Evolutionary conservation across 768 basidiomycete genomes (phyloP).

Genomic region (Suillus discolor): DNA sequence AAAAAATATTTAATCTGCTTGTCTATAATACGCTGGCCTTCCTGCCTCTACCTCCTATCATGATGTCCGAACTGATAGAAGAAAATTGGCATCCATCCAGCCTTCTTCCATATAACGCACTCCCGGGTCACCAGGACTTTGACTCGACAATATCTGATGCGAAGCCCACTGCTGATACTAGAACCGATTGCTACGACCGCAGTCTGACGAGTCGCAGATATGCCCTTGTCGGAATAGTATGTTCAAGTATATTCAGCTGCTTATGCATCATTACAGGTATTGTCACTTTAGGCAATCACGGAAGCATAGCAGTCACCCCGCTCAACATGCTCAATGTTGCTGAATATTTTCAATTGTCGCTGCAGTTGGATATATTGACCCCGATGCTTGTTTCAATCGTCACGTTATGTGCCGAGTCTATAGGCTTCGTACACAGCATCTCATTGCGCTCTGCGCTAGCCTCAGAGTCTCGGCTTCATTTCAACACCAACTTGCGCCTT

Average conservation of each 20-base stretch:
- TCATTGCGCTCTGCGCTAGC: constrained; percentile 31
- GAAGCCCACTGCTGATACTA: constrained; percentile 19
- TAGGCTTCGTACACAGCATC: constrained; percentile 30
- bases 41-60: background rate
- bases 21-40: background rate
- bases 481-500: constrained; percentile 34
- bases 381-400: constrained; percentile 31
- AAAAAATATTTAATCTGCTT: too few relatives aligned
- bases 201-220: constrained; percentile 26
- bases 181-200: constrained; percentile 27
- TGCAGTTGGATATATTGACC: constrained; percentile 5
- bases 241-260: constrained; percentile 24
- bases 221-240: constrained; percentile 26
- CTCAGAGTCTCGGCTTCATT: constrained; percentile 25
- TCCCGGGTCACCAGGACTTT: constrained; percentile 13
- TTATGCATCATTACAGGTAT: background rate
- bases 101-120: background rate
- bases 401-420: constrained; percentile 31
- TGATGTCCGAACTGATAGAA: background rate
- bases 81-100: background rate
- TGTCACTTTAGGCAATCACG: too few relatives aligned
- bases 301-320: too few relatives aligned
- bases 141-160: constrained; percentile 22
- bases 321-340: too few relatives aligned
- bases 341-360: too few relatives aligned